Evolutionary conservation across 2,329 filamentous ascomycete species (phyloP).

Genomic region (Arthrinium phaeospermum): DNA sequence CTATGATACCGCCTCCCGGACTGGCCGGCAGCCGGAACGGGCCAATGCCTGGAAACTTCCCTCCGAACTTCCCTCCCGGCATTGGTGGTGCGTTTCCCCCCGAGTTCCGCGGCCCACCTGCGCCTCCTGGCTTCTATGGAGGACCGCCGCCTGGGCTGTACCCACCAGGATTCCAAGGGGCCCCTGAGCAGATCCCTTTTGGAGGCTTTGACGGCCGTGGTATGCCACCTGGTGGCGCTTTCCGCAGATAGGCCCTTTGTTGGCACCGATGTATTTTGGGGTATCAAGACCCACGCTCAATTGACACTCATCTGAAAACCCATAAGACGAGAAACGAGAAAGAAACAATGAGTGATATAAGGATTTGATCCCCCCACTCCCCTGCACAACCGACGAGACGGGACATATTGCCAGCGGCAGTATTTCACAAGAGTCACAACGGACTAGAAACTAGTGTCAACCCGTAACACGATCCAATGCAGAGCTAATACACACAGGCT

Average conservation of each 20-base stretch:
- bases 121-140: slow-evolving; percentile 15
- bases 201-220: slow-evolving; percentile 61
- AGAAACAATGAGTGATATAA: not conserved
- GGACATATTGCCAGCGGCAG: not conserved
- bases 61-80: slow-evolving; percentile 63
- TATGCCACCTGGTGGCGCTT: slow-evolving; percentile 53
- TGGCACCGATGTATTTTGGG: not conserved
- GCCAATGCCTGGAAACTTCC: slow-evolving; percentile 59
- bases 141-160: slow-evolving; percentile 60
- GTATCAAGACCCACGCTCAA: not conserved
- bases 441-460: not conserved
- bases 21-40: slow-evolving; percentile 53
- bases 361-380: not conserved
- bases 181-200: slow-evolving; percentile 55
- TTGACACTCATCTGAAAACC: not conserved
- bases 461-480: not conserved
- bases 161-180: slow-evolving; percentile 63
- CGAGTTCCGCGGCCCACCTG: slow-evolving; percentile 55
- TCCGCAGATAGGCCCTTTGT: slow-evolving; percentile 39
- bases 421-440: not conserved
- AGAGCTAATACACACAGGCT: not conserved
- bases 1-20: slow-evolving; percentile 68
- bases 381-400: not conserved
- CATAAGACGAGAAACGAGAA: not conserved
- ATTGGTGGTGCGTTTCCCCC: slow-evolving; percentile 55